Base-by-base conservation (phyloP, 2,329 filamentous ascomycete genomes). In the Aspergillus tubingensis region DNA sequence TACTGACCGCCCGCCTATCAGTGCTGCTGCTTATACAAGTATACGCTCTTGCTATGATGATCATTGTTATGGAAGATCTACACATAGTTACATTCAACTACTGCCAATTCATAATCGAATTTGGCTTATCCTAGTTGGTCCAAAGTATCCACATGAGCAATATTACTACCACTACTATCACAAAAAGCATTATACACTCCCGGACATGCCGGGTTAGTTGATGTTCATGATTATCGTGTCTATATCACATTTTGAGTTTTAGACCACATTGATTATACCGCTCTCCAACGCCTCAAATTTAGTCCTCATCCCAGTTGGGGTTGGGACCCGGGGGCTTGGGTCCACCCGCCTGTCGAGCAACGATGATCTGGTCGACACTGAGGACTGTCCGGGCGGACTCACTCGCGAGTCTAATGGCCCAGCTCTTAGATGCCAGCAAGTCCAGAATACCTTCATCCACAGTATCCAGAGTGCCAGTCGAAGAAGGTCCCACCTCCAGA, bases 321-420 rank as follows among this genome's bases (percentile, higher is more conserved):
- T 97, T 97, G 68, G 92, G 95, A 50, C 91, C 93, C 30, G 95
- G 95, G 59, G 94, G 94, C 85, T 99, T 99, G 21, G 96, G 95
- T 39, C 95, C 95, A 74, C 95, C 95, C 51, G 96, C 95, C 81
- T 98, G 95, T 80, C 94, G 88, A 65, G 96, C 93, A 60, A 99
- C 95, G 75, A 99, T 99, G 74, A 99, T 99, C 81, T 99, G 96
- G 79, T 99, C 95, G 41, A 99, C 95, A 51, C 92, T 96, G 66
- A 99, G 82, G 30, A 99, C 90, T 51, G 95, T 99, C 71, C 95
- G 86, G 56, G 92, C 94, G 43, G 95, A 90, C 80, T 99, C 95
- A 23, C 94, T 97, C 39, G 95, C 96, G 66, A 99, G 84, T 81
- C 95, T 95, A 78, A 99, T 96, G 50, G 95, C 95, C 94, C 93